Conservation (phyloP, 1,284 basidiomycete species). For the Ustilago shanxiensis region DNA sequence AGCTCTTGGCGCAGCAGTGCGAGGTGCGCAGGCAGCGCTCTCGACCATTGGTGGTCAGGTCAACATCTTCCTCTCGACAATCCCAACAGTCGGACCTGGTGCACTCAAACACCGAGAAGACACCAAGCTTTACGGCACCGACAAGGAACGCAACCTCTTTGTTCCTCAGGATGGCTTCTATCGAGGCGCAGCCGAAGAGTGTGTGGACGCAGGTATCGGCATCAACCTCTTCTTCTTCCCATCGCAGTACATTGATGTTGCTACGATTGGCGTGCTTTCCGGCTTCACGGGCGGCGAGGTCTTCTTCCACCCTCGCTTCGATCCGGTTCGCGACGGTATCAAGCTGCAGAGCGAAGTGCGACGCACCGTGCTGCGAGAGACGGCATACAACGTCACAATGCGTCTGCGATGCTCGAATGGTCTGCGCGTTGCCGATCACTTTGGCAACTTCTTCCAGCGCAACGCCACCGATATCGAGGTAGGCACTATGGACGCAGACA, state of each 20-base stretch:
- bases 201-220: constrained; percentile 88
- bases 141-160: constrained; percentile 88
- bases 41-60: constrained; percentile 88
- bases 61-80: constrained; percentile 82
- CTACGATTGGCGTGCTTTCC: constrained; percentile 79
- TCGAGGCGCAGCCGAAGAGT: constrained; percentile 86
- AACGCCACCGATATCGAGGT: constrained; percentile 83
- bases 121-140: constrained; percentile 83
- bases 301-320: constrained; percentile 92
- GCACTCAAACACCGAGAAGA: constrained; percentile 77
- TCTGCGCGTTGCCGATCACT: constrained; percentile 79
- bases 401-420: constrained; percentile 88
- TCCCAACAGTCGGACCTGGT: constrained; percentile 85
- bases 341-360: constrained; percentile 81
- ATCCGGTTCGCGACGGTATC: constrained; percentile 78
- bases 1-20: constrained; percentile 83
- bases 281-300: constrained; percentile 90
- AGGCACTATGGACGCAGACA: constrained; percentile 84
- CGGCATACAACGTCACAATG: constrained; percentile 85
- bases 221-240: constrained; percentile 91
- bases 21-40: constrained; percentile 75
- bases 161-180: constrained; percentile 82
- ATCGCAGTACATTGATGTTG: constrained; percentile 85
- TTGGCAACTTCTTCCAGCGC: constrained; percentile 85
- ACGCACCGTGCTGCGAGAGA: constrained; percentile 79